A percentile compares a stretch with the other conserved stretches of the same genome.
Conservation (phyloP, 805 yeast species). For the Candida dendrica region DNA sequence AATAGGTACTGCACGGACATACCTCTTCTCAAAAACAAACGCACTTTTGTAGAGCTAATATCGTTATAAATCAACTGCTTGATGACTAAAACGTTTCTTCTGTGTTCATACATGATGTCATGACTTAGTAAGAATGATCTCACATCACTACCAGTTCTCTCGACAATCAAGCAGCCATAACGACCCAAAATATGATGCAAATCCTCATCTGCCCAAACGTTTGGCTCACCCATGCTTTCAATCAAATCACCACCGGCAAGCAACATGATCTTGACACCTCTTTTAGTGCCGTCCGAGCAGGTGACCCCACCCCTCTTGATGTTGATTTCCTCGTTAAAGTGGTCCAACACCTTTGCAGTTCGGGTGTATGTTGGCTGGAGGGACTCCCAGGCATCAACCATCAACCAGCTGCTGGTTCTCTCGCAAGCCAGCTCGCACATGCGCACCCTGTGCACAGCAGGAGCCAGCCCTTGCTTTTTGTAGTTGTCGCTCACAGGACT, state of each 20-base stretch:
- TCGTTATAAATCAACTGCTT: conserved; percentile 96
- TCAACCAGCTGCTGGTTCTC: conserved; percentile 91
- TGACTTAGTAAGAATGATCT: conserved; percentile 86
- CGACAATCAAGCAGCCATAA: conserved; percentile 94
- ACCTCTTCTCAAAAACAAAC: conserved; percentile 85
- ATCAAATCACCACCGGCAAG: conserved; percentile 97
- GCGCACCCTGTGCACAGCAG: conserved; percentile 82
- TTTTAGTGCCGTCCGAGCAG: conserved; percentile 48
- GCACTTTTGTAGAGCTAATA: conserved; percentile 89
- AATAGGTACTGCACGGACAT: conserved; percentile 94
- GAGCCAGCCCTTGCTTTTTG: conserved; percentile 87
- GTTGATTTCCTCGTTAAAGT: conserved; percentile 92
- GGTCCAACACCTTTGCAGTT: conserved; percentile 93
- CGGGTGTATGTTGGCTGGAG: conserved; percentile 86
- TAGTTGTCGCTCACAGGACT: conserved; percentile 93
- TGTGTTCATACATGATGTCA: conserved; percentile 95
- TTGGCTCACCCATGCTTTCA: conserved; percentile 99
- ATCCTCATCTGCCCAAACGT: conserved; percentile 97
- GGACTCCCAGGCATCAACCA: conserved; percentile 99
- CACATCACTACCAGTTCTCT: conserved; percentile 94
- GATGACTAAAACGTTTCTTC: conserved; percentile 87
- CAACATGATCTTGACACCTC: conserved; percentile 92
- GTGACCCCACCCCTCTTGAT: conserved; percentile 80
- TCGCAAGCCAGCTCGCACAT: conserved; percentile 99
- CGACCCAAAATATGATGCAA: conserved; percentile 91